Percentiles rank a stretch among this genome's conserved stretches.
Conservation (phyloP, 176 grass and related monocot species). For the Rhynchospora tenuis region DNA sequence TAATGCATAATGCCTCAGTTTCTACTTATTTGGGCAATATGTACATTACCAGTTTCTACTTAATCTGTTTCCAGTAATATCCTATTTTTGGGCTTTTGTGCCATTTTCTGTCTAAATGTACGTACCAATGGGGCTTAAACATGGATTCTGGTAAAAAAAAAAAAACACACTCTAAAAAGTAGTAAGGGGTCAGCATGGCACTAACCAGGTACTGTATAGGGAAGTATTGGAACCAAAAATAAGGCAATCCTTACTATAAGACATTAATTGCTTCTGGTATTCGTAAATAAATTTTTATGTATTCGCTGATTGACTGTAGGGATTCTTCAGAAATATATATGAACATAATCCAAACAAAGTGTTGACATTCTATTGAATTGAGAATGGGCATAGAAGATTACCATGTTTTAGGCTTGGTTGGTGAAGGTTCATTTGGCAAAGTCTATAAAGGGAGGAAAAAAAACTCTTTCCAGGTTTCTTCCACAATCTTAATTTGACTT, state of each 20-base stretch:
- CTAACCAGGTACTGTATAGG: background rate
- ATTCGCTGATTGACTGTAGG: background rate
- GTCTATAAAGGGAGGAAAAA: constrained; percentile 92
- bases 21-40: background rate
- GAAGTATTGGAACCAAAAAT: background rate
- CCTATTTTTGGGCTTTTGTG: background rate
- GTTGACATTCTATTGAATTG: background rate
- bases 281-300: background rate
- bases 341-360: background rate
- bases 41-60: background rate
- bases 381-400: constrained; percentile 78
- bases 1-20: background rate
- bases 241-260: background rate
- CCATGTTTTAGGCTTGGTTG: constrained; percentile 76
- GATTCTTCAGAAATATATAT: constrained; percentile 3
- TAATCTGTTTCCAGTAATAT: background rate
- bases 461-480: constrained; percentile 62
- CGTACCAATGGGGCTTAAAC: background rate
- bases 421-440: constrained; percentile 90
- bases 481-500: background rate
- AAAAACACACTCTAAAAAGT: background rate
- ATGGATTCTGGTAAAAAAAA: background rate
- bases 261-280: background rate
- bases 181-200: background rate
- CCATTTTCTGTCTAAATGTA: background rate